Evolutionary conservation across 805 yeast species (phyloP).

Genomic region (Lipomyces starkeyi): DNA sequence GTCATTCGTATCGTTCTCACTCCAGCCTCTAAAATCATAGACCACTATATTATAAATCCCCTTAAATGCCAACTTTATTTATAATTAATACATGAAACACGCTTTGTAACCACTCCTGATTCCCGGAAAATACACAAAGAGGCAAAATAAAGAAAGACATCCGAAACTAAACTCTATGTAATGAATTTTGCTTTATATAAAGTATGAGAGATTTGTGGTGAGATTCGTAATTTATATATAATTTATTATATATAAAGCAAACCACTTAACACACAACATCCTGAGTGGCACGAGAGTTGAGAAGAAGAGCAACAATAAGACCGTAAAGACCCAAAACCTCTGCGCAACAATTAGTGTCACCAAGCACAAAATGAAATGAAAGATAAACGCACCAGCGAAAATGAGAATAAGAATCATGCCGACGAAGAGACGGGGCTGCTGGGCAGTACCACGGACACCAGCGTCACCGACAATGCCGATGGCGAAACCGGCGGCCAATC

Average conservation of each 20-base stretch:
- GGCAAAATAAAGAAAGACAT: slow-evolving; percentile 13
- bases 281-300: slow-evolving; percentile 91
- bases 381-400: slow-evolving; percentile 57
- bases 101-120: slow-evolving; percentile 29
- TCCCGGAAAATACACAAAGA: slow-evolving; percentile 23
- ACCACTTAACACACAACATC: slow-evolving; percentile 37
- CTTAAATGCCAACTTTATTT: slow-evolving; percentile 36
- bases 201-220: slow-evolving; percentile 12
- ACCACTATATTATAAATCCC: slow-evolving; percentile 17
- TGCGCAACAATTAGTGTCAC: not conserved
- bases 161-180: slow-evolving; percentile 25
- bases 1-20: not conserved
- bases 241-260: slow-evolving; percentile 12
- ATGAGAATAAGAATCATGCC: slow-evolving; percentile 88
- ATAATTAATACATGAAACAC: slow-evolving; percentile 32
- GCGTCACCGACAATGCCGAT: slow-evolving; percentile 94
- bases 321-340: slow-evolving; percentile 97
- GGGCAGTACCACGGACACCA: slow-evolving; percentile 87
- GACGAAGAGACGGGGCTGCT: slow-evolving; percentile 85
- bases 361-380: not conserved
- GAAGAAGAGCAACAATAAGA: slow-evolving; percentile 93
- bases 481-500: slow-evolving; percentile 95
- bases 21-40: not conserved
- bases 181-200: slow-evolving; percentile 11
- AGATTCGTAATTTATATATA: slow-evolving; percentile 11